phyloP scores from a whole-genome alignment of 805 yeast species.

The Candida suzukii region DNA sequence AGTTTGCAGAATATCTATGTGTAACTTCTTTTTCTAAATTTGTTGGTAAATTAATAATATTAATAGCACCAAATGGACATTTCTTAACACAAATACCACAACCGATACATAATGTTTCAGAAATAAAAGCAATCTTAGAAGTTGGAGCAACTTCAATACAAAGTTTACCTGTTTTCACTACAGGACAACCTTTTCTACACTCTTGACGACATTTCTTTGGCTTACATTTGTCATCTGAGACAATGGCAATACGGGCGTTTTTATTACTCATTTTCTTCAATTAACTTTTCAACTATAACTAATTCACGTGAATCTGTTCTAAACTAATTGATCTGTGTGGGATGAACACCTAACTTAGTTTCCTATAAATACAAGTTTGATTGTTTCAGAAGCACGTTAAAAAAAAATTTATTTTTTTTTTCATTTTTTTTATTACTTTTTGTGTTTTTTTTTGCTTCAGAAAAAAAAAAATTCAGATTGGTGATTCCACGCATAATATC shows the following conservation, averaged over 20 bases:
- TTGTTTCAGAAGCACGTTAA: background rate
- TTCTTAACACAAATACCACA: conserved; percentile 99
- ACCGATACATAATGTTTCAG: conserved; percentile 93
- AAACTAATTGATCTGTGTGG: background rate
- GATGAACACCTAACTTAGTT: background rate
- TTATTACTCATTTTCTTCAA: conserved; percentile 23
- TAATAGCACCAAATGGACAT: conserved; percentile 97
- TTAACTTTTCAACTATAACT: background rate
- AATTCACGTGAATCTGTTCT: background rate
- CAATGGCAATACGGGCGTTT: conserved; percentile 88
- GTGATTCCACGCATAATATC: background rate
- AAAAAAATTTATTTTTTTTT: background rate
- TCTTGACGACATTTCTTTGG: conserved; percentile 99
- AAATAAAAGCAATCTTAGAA: conserved; percentile 87
- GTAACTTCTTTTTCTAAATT: conserved; percentile 89
- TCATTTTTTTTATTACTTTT: background rate
- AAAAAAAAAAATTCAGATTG: conserved; percentile 1
- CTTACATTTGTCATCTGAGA: conserved; percentile 89
- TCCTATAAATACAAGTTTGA: background rate
- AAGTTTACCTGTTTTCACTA: conserved; percentile 92
- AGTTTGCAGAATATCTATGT: conserved; percentile 95
- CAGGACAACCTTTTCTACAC: conserved; percentile 96
- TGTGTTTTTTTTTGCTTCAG: background rate
- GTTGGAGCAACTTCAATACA: conserved; percentile 95
- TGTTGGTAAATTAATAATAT: conserved; percentile 92